Base-by-base conservation (phyloP, 1,139 yeast genomes). In the Hansenula sp. region DNA sequence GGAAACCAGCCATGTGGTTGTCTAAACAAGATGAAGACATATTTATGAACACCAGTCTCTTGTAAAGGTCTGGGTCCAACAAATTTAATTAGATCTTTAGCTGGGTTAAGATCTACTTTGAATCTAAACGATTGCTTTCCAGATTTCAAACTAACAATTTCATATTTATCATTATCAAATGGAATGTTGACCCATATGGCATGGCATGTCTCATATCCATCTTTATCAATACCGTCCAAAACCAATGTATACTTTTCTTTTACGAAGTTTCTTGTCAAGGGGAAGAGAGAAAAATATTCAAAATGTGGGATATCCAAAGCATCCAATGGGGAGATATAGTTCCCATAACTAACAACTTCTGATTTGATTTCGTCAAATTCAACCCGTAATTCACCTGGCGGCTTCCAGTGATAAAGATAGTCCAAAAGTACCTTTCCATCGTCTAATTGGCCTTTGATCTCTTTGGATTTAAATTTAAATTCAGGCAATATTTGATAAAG, bases 51-150 rank as follows among this genome's bases (percentile, higher is more conserved):
- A 30, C 93, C 91, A 2, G 96, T 85, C 50, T 78, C 79, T 47
- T 78, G 77, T 36, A 96, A 96, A 21, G 96, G 96, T 4, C 77
- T 95, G 2, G 96, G 96, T 0, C 95, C 95, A 59, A 68, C 61
- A 62, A 87, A 87, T 5, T 73, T 66, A 25, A 72, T 51, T 33
- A 74, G 54, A n/a, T 48, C 49, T 9, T 58, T 59, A 25, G 43
- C 41, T 11, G n/a, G 2, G 10, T 42, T 35, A 13, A 52, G 16
- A 25, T 49, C 42, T 17, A 40, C 2, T 4, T 18, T 28, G 5
- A 21, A 6, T 16, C 18, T 40, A 25, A 40, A 40, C 1, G 17
- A 7, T 12, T 28, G 15, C 12, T 36, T 36, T 9, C 38, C 38
- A 16, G 7, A 25, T 3, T 28, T 15, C 5, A 15, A 18, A 12